These are phyloP conservation scores for Boletus fagicola DNA, from an alignment of 768 basidiomycete species.

Conservation along the genomic window DNA sequence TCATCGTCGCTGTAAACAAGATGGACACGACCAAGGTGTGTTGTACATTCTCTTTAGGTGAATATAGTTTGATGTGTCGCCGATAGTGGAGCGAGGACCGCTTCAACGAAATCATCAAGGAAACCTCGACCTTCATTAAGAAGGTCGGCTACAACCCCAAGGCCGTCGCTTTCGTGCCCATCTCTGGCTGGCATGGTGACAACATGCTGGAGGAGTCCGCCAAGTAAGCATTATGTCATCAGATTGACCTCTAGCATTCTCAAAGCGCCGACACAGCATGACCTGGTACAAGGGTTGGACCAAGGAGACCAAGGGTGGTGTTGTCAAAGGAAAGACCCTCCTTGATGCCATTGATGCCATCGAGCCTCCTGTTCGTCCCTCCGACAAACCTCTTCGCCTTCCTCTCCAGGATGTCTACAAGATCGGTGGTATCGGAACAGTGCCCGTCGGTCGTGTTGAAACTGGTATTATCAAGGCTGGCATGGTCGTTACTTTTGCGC, in stretches of 20 bases:
- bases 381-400: constrained; percentile 99
- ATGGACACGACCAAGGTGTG: constrained; percentile 98
- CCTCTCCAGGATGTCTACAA: constrained; percentile 99
- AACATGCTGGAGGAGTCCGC: constrained; percentile 99
- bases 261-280: constrained; percentile 61
- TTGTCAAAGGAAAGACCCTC: constrained; percentile 96
- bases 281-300: constrained; percentile 99
- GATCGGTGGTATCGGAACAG: constrained; percentile 99
- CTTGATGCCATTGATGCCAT: constrained; percentile 99
- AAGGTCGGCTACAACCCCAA: constrained; percentile 99
- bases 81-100: constrained; percentile 96
- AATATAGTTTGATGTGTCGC: constrained; percentile 1
- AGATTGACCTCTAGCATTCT: constrained; percentile 10
- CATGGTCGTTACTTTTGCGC: constrained; percentile 98
- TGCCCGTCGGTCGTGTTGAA: constrained; percentile 99
- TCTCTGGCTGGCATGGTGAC: constrained; percentile 99
- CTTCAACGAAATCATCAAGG: constrained; percentile 99
- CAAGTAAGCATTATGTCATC: constrained; percentile 58
- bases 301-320: constrained; percentile 92
- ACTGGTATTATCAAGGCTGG: constrained; percentile 99
- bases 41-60: not conserved
- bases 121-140: constrained; percentile 97
- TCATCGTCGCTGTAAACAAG: constrained; percentile 99
- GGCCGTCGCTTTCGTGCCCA: constrained; percentile 96
- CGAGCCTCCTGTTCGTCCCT: constrained; percentile 93